phyloP scores from a whole-genome alignment of 139 green algal species.

The Spirogloea muscicola region DNA sequence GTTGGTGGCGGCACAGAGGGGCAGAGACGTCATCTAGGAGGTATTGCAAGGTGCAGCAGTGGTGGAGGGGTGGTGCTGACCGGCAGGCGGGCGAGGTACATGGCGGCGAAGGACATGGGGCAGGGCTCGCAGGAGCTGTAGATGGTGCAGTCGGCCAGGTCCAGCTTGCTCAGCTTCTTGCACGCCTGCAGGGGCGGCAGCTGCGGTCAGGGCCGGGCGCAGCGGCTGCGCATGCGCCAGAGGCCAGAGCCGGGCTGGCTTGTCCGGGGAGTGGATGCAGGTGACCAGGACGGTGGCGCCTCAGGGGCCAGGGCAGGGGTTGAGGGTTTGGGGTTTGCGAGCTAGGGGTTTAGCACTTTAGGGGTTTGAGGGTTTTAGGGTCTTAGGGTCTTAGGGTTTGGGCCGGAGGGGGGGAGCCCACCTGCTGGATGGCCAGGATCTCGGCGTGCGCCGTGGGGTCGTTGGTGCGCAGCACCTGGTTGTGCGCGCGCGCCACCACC shows the following conservation, averaged over 20 bases:
- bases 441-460: conserved; percentile 49
- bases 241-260: no score
- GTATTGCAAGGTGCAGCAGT: no score
- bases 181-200: conserved; percentile 22
- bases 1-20: neutral
- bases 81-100: conserved; percentile 43
- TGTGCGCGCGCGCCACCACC: conserved; percentile 39
- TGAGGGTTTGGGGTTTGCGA: no score
- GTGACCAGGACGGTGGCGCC: no score
- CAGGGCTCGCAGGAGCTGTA: conserved; percentile 50
- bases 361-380: no score
- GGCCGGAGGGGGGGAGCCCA: no score
- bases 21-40: neutral
- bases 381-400: no score
- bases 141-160: conserved; percentile 49
- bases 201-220: neutral
- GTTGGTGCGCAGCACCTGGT: conserved; percentile 39
- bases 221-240: no score
- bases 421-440: conserved; percentile 47
- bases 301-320: no score
- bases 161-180: conserved; percentile 42
- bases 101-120: conserved; percentile 51
- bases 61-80: neutral
- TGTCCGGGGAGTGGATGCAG: no score
- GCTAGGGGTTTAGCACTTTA: no score